phyloP scores from a whole-genome alignment of 352 stramenopile species.

The Pythium brachiatum region DNA sequence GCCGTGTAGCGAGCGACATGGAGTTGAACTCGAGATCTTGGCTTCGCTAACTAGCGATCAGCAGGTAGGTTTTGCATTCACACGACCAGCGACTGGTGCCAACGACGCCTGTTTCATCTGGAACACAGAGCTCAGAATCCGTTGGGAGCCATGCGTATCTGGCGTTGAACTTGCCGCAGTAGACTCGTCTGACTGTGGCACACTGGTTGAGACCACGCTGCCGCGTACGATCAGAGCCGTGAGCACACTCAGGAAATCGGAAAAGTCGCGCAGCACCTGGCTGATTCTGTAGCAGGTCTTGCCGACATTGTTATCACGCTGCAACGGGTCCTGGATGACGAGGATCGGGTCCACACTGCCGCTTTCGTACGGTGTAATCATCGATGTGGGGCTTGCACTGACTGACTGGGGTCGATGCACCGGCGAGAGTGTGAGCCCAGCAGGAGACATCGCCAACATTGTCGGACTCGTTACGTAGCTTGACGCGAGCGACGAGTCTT shows the following conservation, averaged over 20 bases:
- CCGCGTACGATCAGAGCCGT: constrained; percentile 79
- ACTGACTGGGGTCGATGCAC: background rate
- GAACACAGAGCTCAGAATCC: constrained; percentile 24
- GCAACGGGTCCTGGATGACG: constrained; percentile 72
- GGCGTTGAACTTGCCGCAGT: background rate
- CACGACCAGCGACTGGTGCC: too few relatives aligned
- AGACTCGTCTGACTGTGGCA: background rate
- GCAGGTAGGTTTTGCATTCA: too few relatives aligned
- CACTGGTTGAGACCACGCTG: constrained; percentile 61
- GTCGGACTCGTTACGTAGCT: constrained; percentile 4
- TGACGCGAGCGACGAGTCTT: constrained; percentile 14
- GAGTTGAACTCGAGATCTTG: too few relatives aligned
- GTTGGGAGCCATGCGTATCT: background rate
- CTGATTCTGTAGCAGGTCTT: constrained; percentile 84
- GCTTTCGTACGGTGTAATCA: constrained; percentile 9
- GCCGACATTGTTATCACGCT: constrained; percentile 74
- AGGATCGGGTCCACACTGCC: constrained; percentile 42
- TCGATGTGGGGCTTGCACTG: background rate
- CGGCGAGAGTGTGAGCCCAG: constrained; percentile 16
- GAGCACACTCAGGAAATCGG: constrained; percentile 79
- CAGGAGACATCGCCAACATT: constrained; percentile 9
- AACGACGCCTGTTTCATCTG: constrained; percentile 22
- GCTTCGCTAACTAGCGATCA: too few relatives aligned
- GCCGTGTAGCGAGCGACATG: too few relatives aligned
- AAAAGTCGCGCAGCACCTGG: constrained; percentile 81